Base-by-base conservation (phyloP, 768 basidiomycete genomes). In the Paxillus rubicundulus region DNA sequence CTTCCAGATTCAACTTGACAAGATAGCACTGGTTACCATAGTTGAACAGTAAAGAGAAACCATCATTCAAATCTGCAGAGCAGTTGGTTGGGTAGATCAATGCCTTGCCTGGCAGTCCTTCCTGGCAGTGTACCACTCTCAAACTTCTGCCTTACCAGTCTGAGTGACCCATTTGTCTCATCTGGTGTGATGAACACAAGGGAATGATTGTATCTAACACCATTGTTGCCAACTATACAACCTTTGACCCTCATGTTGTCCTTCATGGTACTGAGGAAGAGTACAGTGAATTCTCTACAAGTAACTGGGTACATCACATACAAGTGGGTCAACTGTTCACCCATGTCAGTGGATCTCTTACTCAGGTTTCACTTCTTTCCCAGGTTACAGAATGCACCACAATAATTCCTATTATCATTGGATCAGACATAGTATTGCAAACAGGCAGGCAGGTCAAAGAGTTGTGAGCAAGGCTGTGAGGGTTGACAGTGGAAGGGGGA, bases 171-270 rank as follows among this genome's bases (percentile, higher is more conserved):
- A 42, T 69, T 16, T 13, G 37, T 5, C 52, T 70, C 0, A 64
- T 54, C 54, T 68, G 66, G 50, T 57, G 64, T 5, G 59, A 71
- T 47, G 49, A 54, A 4, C 28, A 66, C 1, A 50, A 70, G 47
- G 63, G n/a, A n/a, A n/a, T n/a, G n/a, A 54, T 71, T 7, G 52
- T 66, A n/a, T 28, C 47, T 2, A 59, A 57, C 50, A 68, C 66
- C 8, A 32, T 61, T 1, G 43, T 66, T 34, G 50, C 39, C 17
- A 45, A 60, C 20, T 8, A 43, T 27, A 49, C 49, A 30, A 38
- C 56, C 32, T 46, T 63, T 7, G 44, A 60, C 5, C 53, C 60
- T 21, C 38, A 17, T 17, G 38, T 17, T n/a, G 38, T 39, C 38
- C 14, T 30, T 7, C 30, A 5, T 30, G 20, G 16, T 2, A 14